Base-by-base conservation (phyloP, 306 rosid species). In the Pterocarpus macrocarpus region DNA sequence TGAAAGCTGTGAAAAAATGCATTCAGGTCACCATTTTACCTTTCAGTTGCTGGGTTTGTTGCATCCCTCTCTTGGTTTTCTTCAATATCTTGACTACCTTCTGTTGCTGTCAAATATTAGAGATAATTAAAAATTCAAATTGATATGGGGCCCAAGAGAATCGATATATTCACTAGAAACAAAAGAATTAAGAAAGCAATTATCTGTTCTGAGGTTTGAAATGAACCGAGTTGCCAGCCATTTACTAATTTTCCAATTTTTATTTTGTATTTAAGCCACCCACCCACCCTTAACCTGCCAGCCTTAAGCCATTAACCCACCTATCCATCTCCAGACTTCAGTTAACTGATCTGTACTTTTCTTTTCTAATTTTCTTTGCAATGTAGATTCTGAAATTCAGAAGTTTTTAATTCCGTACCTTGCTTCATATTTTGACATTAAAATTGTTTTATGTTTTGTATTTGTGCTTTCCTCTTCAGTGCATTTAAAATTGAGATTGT, bases 31-130 rank as follows among this genome's bases (percentile, higher is more conserved):
- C 44, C 28, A 57, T 75, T 80, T 73, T 85, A 94, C 98, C 95
- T 88, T 82, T 57, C 86, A 62, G 78, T 83, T 43, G 90, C 58
- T 61, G 88, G 82, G 86, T 87, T 85, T 56, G 66, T 65, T 17
- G 68, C 78, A 22, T 81, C 94, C 85, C 32, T 69, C 15, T 80
- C 87, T 66, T 70, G 72, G 64, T 82, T 90, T 76, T 87, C 89
- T 79, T 76, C 87, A 70, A 47, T 44, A 68, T 62, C 88, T 14
- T 73, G 73, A 78, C 39, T 76, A 71, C 73, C 63, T 76, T 57
- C 97, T 91, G 74, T 80, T 75, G 56, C 73, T 85, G 62, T 55
- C 43, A 79, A 82, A 81, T 68, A 39, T 78, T 41, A 35, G 41
- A 34, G 35, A 17, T 82, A 59, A 63, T 70, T n/a, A 62, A 39